Percentiles rank a stretch among this genome's conserved stretches.
Evolutionary conservation across 2,329 filamentous ascomycete species (phyloP).

Genomic region (Xylaria sp.): DNA sequence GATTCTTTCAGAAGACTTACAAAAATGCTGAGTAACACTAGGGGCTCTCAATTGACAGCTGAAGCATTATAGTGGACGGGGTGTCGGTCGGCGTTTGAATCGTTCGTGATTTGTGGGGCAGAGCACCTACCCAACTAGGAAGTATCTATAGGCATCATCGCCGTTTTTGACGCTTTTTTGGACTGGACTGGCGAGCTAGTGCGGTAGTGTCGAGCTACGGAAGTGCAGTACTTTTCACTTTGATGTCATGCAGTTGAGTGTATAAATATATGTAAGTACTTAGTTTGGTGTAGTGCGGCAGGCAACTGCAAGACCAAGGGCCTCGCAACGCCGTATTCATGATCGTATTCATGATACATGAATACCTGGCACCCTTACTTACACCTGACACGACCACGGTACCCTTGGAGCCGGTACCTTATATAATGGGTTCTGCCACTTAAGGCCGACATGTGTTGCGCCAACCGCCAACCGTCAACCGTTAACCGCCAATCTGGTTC

Average conservation of each 20-base stretch:
- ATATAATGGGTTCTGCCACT: slow-evolving; percentile 1
- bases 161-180: background rate
- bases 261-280: too few relatives aligned
- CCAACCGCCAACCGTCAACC: background rate
- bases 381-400: background rate
- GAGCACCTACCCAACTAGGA: slow-evolving; percentile 3
- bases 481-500: background rate
- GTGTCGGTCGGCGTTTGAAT: background rate
- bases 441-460: slow-evolving; percentile 5
- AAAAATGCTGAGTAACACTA: too few relatives aligned
- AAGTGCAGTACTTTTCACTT: too few relatives aligned
- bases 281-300: background rate
- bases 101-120: background rate
- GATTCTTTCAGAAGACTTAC: too few relatives aligned
- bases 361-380: background rate
- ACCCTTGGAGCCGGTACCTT: background rate
- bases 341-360: slow-evolving; percentile 8
- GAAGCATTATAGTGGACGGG: background rate
- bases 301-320: slow-evolving; percentile 9
- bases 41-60: background rate
- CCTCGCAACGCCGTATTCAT: slow-evolving; percentile 5
- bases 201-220: background rate
- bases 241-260: slow-evolving; percentile 7
- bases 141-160: background rate
- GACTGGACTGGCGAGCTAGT: background rate